Conservation (phyloP, 805 yeast species). For the Teunomyces lycoperdinae region DNA sequence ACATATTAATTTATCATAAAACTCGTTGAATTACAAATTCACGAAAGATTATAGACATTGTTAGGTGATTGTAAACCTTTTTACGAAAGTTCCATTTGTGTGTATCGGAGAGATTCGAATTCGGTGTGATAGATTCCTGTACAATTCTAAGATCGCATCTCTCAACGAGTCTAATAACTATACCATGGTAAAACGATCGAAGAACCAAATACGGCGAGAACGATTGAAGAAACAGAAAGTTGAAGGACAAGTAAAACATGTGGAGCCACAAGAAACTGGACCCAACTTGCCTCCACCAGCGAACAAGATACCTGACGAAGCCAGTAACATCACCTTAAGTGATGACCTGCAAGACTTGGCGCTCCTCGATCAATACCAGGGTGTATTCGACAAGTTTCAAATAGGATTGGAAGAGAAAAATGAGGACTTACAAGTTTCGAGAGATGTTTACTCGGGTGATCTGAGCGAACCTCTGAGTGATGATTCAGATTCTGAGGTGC, state of each 20-base stretch:
- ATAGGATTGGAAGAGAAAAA: background rate
- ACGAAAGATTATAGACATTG: too few species aligned
- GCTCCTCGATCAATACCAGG: constrained; percentile 17
- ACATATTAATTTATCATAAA: too few species aligned
- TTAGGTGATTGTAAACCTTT: too few species aligned
- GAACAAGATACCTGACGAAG: too few species aligned
- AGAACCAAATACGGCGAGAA: constrained; percentile 55
- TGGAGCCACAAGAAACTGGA: background rate
- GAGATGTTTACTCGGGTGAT: constrained; percentile 19
- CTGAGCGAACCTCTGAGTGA: constrained; percentile 14
- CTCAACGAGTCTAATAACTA: background rate
- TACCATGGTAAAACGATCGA: constrained; percentile 32
- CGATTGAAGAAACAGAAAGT: constrained; percentile 1
- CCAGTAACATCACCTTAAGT: background rate
- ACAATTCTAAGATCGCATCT: background rate
- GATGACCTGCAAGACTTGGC: constrained; percentile 4
- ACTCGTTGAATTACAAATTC: too few species aligned
- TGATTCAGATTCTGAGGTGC: constrained; percentile 17
- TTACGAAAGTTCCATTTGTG: background rate
- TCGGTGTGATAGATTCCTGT: constrained; percentile 1
- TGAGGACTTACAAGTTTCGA: constrained; percentile 3
- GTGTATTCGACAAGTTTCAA: constrained; percentile 18
- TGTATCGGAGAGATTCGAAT: background rate
- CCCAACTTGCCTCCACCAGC: too few species aligned
- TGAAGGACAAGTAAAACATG: background rate